Conservation (phyloP, 306 rosid species). For the Cucurbita pepo region DNA sequence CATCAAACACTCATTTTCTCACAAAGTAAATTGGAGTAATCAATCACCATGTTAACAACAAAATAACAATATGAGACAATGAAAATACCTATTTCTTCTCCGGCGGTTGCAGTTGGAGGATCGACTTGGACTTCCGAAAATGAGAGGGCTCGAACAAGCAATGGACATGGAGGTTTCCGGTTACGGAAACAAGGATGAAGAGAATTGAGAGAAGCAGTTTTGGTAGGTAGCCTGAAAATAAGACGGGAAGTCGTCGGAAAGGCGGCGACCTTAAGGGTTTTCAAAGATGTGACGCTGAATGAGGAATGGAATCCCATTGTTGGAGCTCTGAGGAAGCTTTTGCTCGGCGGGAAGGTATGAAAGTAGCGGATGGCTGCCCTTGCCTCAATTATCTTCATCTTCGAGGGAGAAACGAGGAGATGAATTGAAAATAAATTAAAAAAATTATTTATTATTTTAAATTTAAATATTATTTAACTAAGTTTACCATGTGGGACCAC, state of each 20-base stretch:
- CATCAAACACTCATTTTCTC: not conserved
- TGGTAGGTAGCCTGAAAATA: constrained; percentile 12
- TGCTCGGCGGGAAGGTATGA: not conserved
- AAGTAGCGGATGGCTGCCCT: not conserved
- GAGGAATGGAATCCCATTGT: constrained; percentile 35
- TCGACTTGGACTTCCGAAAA: constrained; percentile 29
- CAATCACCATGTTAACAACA: not conserved
- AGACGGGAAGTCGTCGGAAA: constrained; percentile 24
- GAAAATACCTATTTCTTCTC: constrained; percentile 34
- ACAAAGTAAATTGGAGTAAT: not conserved
- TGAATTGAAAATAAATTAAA: no score
- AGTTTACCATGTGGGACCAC: no score
- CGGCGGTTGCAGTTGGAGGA: constrained; percentile 2
- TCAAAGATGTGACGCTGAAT: constrained; percentile 28
- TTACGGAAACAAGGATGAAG: constrained; percentile 10
- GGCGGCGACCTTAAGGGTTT: constrained; percentile 27
- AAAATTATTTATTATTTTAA: no score
- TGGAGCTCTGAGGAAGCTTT: not conserved
- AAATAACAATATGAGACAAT: not conserved
- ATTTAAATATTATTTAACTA: no score
- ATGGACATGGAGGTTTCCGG: constrained; percentile 18
- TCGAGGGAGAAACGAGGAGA: no score
- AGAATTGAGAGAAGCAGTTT: constrained; percentile 6
- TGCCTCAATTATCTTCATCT: not conserved
- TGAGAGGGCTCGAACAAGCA: constrained; percentile 30